phyloP scores from a whole-genome alignment of 129 eudicot species.

The Tagetes erecta region DNA sequence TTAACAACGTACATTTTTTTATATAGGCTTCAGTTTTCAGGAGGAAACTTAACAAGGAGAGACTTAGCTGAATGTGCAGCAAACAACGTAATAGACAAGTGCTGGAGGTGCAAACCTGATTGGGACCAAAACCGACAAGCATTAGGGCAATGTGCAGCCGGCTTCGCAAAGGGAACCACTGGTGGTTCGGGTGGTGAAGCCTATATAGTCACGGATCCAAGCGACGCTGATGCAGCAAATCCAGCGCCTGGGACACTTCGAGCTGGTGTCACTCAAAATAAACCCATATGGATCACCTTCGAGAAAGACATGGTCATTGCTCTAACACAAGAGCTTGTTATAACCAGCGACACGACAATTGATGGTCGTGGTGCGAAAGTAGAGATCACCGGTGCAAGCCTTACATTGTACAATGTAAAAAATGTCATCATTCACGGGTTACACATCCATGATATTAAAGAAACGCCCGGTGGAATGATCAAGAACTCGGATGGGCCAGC shows the following conservation, averaged over 20 bases:
- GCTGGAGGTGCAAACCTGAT: slow-evolving; percentile 17
- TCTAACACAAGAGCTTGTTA: slow-evolving; percentile 12
- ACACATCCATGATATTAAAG: slow-evolving; percentile 3
- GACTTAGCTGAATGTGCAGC: not conserved
- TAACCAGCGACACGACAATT: slow-evolving; percentile 13
- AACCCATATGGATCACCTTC: slow-evolving; percentile 7
- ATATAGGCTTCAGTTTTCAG: not conserved
- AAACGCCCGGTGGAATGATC: not conserved
- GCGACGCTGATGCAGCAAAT: not conserved
- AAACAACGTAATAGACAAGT: not conserved
- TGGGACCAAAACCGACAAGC: slow-evolving; percentile 15
- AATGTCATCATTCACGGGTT: slow-evolving; percentile 4
- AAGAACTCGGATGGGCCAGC: slow-evolving; percentile 12
- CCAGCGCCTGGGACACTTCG: slow-evolving; percentile 3
- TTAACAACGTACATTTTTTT: not conserved
- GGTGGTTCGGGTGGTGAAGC: slow-evolving; percentile 8
- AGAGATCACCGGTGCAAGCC: slow-evolving; percentile 1
- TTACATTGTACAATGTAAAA: not conserved
- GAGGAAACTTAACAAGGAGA: slow-evolving; percentile 10
- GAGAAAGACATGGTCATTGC: slow-evolving; percentile 10
- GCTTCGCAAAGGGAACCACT: slow-evolving; percentile 10
- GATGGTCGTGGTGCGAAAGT: slow-evolving; percentile 16
- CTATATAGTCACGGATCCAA: not conserved
- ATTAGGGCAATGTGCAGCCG: not conserved
- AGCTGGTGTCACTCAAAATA: slow-evolving; percentile 9